Evolutionary conservation across 352 stramenopile genomes (phyloP).

Genomic region (Aphanomyces stellatus): DNA sequence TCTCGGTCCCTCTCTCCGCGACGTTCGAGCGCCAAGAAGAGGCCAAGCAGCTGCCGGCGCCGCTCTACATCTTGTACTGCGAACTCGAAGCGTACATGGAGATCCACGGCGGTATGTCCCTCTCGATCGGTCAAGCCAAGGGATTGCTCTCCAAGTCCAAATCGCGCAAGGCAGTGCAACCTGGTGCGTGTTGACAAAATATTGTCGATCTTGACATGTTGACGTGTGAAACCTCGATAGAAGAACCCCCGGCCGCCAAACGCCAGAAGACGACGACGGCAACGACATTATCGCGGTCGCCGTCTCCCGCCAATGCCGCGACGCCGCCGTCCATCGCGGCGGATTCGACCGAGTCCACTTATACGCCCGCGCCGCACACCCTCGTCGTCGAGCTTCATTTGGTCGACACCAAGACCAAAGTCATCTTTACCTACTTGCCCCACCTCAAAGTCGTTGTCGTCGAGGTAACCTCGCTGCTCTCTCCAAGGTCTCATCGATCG

Average conservation of each 20-base stretch:
- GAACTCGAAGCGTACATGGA: conserved; percentile 59
- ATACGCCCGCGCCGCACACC: conserved; percentile 27
- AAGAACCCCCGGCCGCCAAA: conserved; percentile 23
- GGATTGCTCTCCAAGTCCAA: neutral
- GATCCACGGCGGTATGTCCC: conserved; percentile 9
- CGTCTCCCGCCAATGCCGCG: too few relatives aligned
- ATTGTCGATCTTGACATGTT: neutral
- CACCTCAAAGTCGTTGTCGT: conserved; percentile 43
- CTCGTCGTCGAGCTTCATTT: neutral
- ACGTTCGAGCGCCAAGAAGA: conserved; percentile 34
- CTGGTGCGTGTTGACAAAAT: neutral
- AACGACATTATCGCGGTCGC: too few relatives aligned
- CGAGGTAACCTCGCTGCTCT: too few relatives aligned
- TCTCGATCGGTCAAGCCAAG: neutral
- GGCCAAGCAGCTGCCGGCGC: conserved; percentile 40
- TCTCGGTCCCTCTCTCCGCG: conserved; percentile 37
- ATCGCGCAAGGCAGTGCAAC: neutral
- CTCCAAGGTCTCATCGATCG: too few relatives aligned
- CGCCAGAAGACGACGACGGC: conserved; percentile 16
- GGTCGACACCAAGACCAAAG: conserved; percentile 24
- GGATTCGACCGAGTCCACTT: conserved; percentile 45
- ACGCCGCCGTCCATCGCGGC: neutral
- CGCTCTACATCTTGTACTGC: conserved; percentile 61
- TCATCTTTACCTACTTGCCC: conserved; percentile 61
- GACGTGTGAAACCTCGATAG: neutral